phyloP scores from a whole-genome alignment of 2,329 filamentous ascomycete genomes.

The Fonsecaea erecta region DNA sequence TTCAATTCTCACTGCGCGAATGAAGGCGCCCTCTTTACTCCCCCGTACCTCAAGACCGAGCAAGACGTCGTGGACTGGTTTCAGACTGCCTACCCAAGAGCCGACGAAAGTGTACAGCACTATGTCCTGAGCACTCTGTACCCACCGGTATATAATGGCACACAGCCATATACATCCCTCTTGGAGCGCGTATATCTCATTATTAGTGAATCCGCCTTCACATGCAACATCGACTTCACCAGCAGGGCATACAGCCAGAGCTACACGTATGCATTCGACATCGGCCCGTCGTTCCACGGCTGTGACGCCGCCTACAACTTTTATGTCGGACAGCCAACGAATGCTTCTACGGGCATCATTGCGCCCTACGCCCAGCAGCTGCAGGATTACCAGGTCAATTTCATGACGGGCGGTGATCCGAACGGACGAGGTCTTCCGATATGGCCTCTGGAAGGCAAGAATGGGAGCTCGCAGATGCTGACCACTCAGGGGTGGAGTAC shows the following conservation, averaged over 20 bases:
- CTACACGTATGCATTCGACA: constrained; percentile 54
- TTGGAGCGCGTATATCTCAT: constrained; percentile 49
- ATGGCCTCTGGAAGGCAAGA: constrained; percentile 55
- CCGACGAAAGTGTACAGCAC: constrained; percentile 37
- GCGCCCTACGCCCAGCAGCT: constrained; percentile 43
- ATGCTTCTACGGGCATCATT: constrained; percentile 53
- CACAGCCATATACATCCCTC: constrained; percentile 52
- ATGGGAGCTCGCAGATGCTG: constrained; percentile 51
- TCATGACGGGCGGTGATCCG: constrained; percentile 43
- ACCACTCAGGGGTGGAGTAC: constrained; percentile 42
- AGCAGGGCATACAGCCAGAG: constrained; percentile 56
- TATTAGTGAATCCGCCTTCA: constrained; percentile 52
- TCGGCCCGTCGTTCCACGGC: constrained; percentile 59
- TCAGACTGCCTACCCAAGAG: constrained; percentile 39
- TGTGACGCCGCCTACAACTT: constrained; percentile 59
- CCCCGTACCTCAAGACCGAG: constrained; percentile 42
- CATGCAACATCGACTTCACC: constrained; percentile 61
- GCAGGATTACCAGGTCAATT: constrained; percentile 48
- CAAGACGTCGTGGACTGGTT: constrained; percentile 36
- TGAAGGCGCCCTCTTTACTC: constrained; percentile 49
- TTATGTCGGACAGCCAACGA: constrained; percentile 49
- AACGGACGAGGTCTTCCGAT: constrained; percentile 44
- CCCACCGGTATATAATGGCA: constrained; percentile 56
- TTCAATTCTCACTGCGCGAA: constrained; percentile 53
- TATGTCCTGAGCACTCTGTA: constrained; percentile 57